Evolutionary conservation across 2,329 filamentous ascomycete species (phyloP), one percentile per base, ranked within the genome.

Genomic region (Beauveria varroae): DNA sequence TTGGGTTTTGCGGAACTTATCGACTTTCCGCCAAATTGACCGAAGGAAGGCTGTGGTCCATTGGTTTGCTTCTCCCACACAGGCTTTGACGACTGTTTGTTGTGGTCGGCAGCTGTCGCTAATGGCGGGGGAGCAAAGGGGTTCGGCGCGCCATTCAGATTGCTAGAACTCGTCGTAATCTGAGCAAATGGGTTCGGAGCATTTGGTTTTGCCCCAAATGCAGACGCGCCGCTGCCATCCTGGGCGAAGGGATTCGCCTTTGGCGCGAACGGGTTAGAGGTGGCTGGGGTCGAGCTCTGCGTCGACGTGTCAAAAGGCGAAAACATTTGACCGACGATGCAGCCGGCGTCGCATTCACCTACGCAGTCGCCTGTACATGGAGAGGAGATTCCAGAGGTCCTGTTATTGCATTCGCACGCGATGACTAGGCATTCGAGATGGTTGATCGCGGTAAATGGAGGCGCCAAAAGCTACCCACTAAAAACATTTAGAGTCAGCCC

Each of bases 311-410:
- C 68, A 63, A 74, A 70, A 60, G 71, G 65, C 62, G 74, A 72
- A 69, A 73, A 72, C 74, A 76, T 76, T 67, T 71, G 68, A 67
- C 65, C 67, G 73, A 74, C 71, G 73, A 73, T 73, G 74, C 74
- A 74, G 75, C 73, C 63, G 64, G 64, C 66, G 73, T 75, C 72
- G 73, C 74, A 72, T 68, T 71, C 73, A 75, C 69, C 72, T 67
- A 66, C 62, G 63, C 60, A 65, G 63, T 68, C 64, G 68, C 68
- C 69, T 68, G 68, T 65, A 68, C 74, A 76, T 76, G 68, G 66
- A 64, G 68, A 67, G 64, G 64, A 64, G 37, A 54, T 50, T 37
- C 43, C 46, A 55, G 30, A 52, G 51, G 51, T 24, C 57, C 22
- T 30, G 40, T 47, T 53, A 44, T 43, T 57, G 47, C 24, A 24